Percentiles rank a stretch among this genome's conserved stretches.
These are phyloP conservation scores for Penicillium sp. DNA, from an alignment of 2,329 filamentous ascomycete genomes.

Conservation along the genomic window DNA sequence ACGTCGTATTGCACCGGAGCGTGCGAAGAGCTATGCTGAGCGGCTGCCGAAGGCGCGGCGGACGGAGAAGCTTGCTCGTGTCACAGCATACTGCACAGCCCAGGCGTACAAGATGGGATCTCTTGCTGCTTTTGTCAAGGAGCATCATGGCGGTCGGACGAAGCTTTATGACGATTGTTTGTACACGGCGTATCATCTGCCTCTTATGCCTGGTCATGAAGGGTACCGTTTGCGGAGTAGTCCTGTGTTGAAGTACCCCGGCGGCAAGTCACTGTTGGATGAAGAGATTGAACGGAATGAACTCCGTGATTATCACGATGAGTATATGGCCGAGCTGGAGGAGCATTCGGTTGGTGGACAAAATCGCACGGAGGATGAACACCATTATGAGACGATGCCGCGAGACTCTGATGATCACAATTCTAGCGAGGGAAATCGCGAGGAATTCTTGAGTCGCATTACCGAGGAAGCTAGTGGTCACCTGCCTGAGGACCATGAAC, in stretches of 20 bases:
- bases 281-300: slow-evolving; percentile 96
- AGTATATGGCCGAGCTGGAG: slow-evolving; percentile 71
- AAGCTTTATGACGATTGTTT: slow-evolving; percentile 98
- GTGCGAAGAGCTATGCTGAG: slow-evolving; percentile 89
- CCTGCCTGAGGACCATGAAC: slow-evolving; percentile 5
- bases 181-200: slow-evolving; percentile 92
- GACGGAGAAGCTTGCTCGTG: slow-evolving; percentile 79
- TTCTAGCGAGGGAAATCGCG: slow-evolving; percentile 7
- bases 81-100: slow-evolving; percentile 95
- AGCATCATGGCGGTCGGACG: slow-evolving; percentile 83
- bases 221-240: slow-evolving; percentile 87
- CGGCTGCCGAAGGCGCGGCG: slow-evolving; percentile 83
- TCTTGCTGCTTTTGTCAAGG: slow-evolving; percentile 84
- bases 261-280: slow-evolving; percentile 87
- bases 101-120: slow-evolving; percentile 87
- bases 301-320: slow-evolving; percentile 81
- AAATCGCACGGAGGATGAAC: slow-evolving; percentile 32
- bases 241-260: slow-evolving; percentile 87
- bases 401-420: slow-evolving; percentile 11
- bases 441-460: slow-evolving; percentile 14
- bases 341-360: slow-evolving; percentile 46
- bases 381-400: slow-evolving; percentile 22
- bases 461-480: slow-evolving; percentile 16
- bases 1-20: slow-evolving; percentile 48
- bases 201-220: slow-evolving; percentile 78